These are phyloP conservation scores for Xylaria digitata DNA, from an alignment of 2,329 filamentous ascomycete species.

Conservation along the genomic window DNA sequence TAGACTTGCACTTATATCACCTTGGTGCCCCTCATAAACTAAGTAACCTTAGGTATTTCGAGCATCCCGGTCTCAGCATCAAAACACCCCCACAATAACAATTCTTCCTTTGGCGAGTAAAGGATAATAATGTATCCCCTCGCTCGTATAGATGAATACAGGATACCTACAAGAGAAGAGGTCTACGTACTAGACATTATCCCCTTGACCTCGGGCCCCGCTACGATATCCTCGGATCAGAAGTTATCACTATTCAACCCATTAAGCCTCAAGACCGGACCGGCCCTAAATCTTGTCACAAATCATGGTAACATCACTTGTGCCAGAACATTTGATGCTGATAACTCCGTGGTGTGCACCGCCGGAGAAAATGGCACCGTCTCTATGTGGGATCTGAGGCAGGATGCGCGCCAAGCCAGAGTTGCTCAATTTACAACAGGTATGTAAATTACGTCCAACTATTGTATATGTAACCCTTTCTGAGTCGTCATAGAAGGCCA, in stretches of 20 bases:
- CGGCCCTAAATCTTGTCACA: conserved; percentile 50
- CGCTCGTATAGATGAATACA: conserved; percentile 54
- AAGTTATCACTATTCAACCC: conserved; percentile 74
- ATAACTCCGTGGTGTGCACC: conserved; percentile 69
- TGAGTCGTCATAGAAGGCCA: conserved; percentile 54
- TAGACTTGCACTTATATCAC: conserved; percentile 12
- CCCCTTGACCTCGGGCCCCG: conserved; percentile 63
- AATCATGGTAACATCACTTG: conserved; percentile 73
- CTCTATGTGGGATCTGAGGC: conserved; percentile 73
- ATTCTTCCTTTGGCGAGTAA: not conserved
- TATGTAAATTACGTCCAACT: conserved; percentile 49
- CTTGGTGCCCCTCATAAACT: conserved; percentile 1
- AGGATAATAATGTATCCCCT: conserved; percentile 56
- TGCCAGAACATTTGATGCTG: conserved; percentile 65
- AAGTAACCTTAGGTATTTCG: not conserved
- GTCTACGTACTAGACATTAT: conserved; percentile 70
- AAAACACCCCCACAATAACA: not conserved
- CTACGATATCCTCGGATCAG: conserved; percentile 76
- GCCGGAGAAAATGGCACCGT: conserved; percentile 78
- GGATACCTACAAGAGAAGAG: conserved; percentile 54
- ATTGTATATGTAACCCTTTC: conserved; percentile 29
- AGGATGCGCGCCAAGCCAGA: conserved; percentile 53
- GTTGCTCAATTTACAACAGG: conserved; percentile 58
- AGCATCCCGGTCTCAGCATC: not conserved
- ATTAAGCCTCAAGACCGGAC: conserved; percentile 61